Base-by-base conservation (phyloP, 352 stramenopile species). In the Phytophthora parvispora region DNA sequence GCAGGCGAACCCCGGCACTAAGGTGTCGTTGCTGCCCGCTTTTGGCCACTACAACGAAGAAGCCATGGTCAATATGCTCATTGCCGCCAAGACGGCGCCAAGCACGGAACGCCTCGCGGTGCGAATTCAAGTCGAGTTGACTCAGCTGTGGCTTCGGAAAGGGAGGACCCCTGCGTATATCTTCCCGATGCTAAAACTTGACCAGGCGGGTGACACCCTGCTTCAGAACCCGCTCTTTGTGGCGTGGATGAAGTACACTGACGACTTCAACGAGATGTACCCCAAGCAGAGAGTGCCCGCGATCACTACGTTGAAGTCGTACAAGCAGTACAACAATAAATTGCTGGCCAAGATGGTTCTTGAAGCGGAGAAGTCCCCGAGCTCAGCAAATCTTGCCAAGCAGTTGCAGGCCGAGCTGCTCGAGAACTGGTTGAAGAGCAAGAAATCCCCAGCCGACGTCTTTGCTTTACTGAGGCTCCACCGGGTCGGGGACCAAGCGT, bases 211-310 rank as follows among this genome's bases (percentile, higher is more conserved):
- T 16, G 53, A 58, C n/a, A 53, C 24, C 3, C 27, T 69, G 13
- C 51, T 69, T 24, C 8, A 36, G 8, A 69, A 47, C 12, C 43
- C 43, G 4, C 6, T 64, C 2, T 64, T 64, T 34, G 16, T 20
- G 12, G 29, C 61, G 25, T 69, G 52, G 61, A 45, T 69, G 22
- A 56, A 64, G 16, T 69, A 64, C n/a, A 28, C 54, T 9, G 61
- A 57, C n/a, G 61, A 69, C 28, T 68, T 57, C 43, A 43, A 50
- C 3, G 6, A 51, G 4, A 15, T 51, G n/a, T 12, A 60, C 43
- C 12, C 4, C 15, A 25, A 62, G 1, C 29, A 53, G 6, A 0
- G 32, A 10, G 16, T 48, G 3, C 25, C n/a, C n/a, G 63, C 34
- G 2, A 47, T 64, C 29, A 16, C 62, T 8, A 58, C 54, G 7